Evolutionary conservation across 1,284 basidiomycete species (phyloP), one percentile per base, ranked within the genome.

Genomic region (Dichomitus squalens): DNA sequence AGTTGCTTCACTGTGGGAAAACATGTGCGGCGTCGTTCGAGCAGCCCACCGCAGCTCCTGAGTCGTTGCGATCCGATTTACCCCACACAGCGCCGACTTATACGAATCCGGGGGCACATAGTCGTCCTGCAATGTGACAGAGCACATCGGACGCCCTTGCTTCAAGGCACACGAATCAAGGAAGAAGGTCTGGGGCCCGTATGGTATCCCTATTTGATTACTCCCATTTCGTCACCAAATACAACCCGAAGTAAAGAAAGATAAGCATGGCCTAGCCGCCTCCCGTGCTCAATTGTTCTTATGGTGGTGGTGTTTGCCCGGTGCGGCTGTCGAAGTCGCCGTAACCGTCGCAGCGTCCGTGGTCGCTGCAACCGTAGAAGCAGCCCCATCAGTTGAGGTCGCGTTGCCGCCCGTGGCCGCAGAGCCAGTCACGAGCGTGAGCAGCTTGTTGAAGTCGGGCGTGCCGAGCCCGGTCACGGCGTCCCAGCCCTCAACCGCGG

Each of bases 161-260:
- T n/a, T n/a, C n/a, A n/a, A n/a, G n/a, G n/a, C n/a, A n/a, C 25
- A 44, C 41, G 25, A 9, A 40, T 40, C 2, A 18, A 0, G 14
- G 25, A n/a, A 23, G 25, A 27, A 44, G 18, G 23, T n/a, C 41
- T 23, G 29, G 9, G 11, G 20, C 31, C 50, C 39, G 50, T 27
- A 38, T 40, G 50, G 50, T 41, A 16, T 23, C 39, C 49, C 6
- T 41, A 35, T 39, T 43, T 40, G 27, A 29, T 20, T 40, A 43
- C 41, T 52, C 14, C 21, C 39, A 40, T 8, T 52, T 34, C n/a
- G 58, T 6, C 68, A 57, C 66, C 12, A 43, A 49, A 39, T 49
- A 52, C 27, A 44, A 53, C 11, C 51, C 48, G n/a, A 35, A 78
- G 75, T 6, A 79, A 88, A 64, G 84, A 83, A 23, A 79, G 79